A percentile compares a stretch with the other conserved stretches of the same genome.
These are phyloP conservation scores for Nectriaceae sp. DNA, from an alignment of 2,329 filamentous ascomycete species.

Conservation along the genomic window DNA sequence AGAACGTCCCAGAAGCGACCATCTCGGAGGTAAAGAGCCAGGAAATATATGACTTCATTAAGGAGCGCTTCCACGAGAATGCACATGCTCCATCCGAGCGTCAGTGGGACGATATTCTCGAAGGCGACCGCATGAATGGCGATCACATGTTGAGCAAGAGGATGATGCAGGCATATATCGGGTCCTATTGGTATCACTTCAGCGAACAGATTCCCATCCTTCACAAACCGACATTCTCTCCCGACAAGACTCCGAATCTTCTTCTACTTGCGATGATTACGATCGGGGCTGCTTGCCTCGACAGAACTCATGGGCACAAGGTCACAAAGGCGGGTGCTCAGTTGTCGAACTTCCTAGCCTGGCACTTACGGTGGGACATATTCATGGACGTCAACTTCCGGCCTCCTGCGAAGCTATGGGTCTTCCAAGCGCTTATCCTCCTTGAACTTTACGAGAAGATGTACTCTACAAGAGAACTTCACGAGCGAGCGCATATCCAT, in stretches of 20 bases:
- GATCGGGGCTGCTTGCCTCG: conserved; percentile 86
- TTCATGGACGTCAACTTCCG: conserved; percentile 90
- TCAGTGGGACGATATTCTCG: conserved; percentile 74
- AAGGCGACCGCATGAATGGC: conserved; percentile 71
- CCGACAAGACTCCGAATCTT: conserved; percentile 82
- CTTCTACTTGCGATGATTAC: conserved; percentile 87
- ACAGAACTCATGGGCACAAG: conserved; percentile 75
- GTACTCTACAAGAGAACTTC: conserved; percentile 88
- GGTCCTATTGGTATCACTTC: conserved; percentile 93
- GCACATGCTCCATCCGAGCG: conserved; percentile 73
- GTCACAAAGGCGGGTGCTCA: conserved; percentile 77
- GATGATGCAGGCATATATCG: conserved; percentile 95
- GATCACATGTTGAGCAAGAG: conserved; percentile 74
- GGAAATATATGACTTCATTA: conserved; percentile 81
- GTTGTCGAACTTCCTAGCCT: conserved; percentile 85
- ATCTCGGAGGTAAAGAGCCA: conserved; percentile 87
- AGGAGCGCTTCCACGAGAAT: conserved; percentile 77
- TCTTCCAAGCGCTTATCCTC: conserved; percentile 87
- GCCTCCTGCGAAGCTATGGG: conserved; percentile 92
- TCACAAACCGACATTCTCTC: conserved; percentile 90
- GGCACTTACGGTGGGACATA: conserved; percentile 93
- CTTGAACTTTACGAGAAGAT: conserved; percentile 97
- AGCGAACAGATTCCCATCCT: conserved; percentile 93
- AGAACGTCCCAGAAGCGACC: conserved; percentile 74
- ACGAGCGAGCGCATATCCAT: conserved; percentile 94